A percentile compares a stretch with the other conserved stretches of the same genome.
Evolutionary conservation across 2,329 filamentous ascomycete genomes (phyloP).

Genomic region (Sporothrix brunneoviolacea): DNA sequence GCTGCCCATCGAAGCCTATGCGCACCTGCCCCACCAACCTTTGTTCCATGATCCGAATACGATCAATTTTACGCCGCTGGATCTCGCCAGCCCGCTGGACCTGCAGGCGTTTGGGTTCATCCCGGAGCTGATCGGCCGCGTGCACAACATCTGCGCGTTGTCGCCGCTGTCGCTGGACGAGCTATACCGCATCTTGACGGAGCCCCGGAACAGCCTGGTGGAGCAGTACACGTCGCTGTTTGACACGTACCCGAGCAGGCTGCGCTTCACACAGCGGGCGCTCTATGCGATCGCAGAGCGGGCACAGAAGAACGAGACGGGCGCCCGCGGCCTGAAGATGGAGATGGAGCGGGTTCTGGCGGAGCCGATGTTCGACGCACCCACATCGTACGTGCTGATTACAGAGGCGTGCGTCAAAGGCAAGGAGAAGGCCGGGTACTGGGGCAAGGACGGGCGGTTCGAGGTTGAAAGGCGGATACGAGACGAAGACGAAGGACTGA

Average conservation of each 20-base stretch:
- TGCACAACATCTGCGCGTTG: constrained; percentile 84
- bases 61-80: constrained; percentile 50
- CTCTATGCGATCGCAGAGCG: constrained; percentile 72
- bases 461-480: constrained; percentile 62
- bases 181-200: constrained; percentile 82
- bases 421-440: constrained; percentile 52
- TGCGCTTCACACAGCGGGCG: constrained; percentile 76
- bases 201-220: constrained; percentile 82
- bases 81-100: constrained; percentile 68
- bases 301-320: constrained; percentile 58
- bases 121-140: constrained; percentile 88
- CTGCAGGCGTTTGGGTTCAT: constrained; percentile 86
- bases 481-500: constrained; percentile 48
- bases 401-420: constrained; percentile 63
- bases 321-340: constrained; percentile 70
- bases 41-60: constrained; percentile 25
- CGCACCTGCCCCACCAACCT: constrained; percentile 50
- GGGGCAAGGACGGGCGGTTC: constrained; percentile 63
- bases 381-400: constrained; percentile 67
- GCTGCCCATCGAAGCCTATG: constrained; percentile 57
- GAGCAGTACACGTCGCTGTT: constrained; percentile 88
- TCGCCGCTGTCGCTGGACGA: constrained; percentile 62
- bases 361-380: constrained; percentile 76
- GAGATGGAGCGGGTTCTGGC: constrained; percentile 73
- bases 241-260: constrained; percentile 66